Base-by-base conservation (phyloP, 148 eudicot species). In the Rhododendron williamsianum region DNA sequence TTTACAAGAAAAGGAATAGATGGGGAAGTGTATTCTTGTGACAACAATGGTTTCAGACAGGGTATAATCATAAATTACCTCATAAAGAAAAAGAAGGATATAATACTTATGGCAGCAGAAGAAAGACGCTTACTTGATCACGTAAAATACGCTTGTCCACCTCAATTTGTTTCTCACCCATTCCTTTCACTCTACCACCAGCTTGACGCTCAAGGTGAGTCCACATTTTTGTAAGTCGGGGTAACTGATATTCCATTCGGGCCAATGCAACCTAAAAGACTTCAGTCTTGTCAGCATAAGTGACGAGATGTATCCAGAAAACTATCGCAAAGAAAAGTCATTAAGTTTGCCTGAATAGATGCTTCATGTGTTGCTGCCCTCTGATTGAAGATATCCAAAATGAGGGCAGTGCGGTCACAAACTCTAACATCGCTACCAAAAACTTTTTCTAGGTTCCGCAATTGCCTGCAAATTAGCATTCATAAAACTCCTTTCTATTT, bases 101-200 rank as follows among this genome's bases (percentile, higher is more conserved):
- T 52, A 84, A 46, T 9, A 58, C 65, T 60, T 41, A 48, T 86
- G 35, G 82, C 77, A 69, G 11, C 81, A 82, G 82, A 80, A 43
- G 25, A 87, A 86, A 85, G 82, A 73, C 73, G 88, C 96, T 93
- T 88, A 97, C 99, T 90, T 93, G 95, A 79, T 93, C 93, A 33
- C 98, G 95, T 72, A 97, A 90, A 82, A 97, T 97, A 92, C 99
- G 98, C 90, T 97, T 97, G 91, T 97, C 99, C 81, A 97, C 99
- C 89, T 97, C 99, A 90, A 97, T 97, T 89, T 97, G 99, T 86
- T 97, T 97, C 94, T 97, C 99, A 87, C 99, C 99, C 99, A 97
- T 97, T 89, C 99, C 99, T 88, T 97, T 97, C 91, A 97, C 99
- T 87, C 88, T 88, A 52, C 99, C 99, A 90, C 99, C 99, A 63